Conservation (phyloP, 768 basidiomycete species). For the Phlegmacium glaucopus region DNA sequence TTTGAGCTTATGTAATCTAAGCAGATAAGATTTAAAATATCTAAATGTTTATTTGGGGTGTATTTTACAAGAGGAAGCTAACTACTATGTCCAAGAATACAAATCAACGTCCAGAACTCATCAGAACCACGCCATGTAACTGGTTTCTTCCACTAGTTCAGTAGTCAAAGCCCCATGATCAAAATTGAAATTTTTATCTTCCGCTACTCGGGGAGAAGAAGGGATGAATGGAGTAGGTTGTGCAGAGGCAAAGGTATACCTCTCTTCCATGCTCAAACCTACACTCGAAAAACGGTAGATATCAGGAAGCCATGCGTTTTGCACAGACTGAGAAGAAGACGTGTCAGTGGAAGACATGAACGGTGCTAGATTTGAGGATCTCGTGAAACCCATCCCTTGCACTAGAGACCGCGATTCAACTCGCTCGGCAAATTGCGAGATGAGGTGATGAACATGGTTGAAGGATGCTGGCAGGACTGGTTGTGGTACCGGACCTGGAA, state of each 20-base stretch:
- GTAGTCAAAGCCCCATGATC: constrained; percentile 57
- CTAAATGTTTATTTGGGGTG: too few species aligned
- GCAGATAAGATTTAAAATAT: background rate
- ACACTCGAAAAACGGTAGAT: constrained; percentile 43
- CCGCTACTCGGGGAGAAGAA: constrained; percentile 46
- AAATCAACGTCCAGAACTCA: background rate
- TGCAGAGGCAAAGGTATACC: constrained; percentile 32
- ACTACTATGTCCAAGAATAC: background rate
- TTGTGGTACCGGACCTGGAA: constrained; percentile 11
- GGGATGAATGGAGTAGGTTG: constrained; percentile 43
- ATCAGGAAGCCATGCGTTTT: constrained; percentile 40
- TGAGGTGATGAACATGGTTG: constrained; percentile 28
- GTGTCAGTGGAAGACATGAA: background rate
- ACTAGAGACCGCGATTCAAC: constrained; percentile 4
- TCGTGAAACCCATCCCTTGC: background rate
- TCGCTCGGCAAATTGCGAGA: constrained; percentile 29
- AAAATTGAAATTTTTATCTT: constrained; percentile 55
- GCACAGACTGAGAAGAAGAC: constrained; percentile 6
- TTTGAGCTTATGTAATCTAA: constrained; percentile 1
- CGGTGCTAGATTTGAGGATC: background rate
- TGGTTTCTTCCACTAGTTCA: constrained; percentile 55
- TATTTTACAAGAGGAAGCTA: too few species aligned
- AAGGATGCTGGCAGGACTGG: constrained; percentile 33
- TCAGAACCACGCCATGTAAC: constrained; percentile 71
- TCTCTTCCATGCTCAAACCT: constrained; percentile 40